phyloP scores from a whole-genome alignment of 176 grass and related monocot genomes.

The Neostapfia colusana region DNA sequence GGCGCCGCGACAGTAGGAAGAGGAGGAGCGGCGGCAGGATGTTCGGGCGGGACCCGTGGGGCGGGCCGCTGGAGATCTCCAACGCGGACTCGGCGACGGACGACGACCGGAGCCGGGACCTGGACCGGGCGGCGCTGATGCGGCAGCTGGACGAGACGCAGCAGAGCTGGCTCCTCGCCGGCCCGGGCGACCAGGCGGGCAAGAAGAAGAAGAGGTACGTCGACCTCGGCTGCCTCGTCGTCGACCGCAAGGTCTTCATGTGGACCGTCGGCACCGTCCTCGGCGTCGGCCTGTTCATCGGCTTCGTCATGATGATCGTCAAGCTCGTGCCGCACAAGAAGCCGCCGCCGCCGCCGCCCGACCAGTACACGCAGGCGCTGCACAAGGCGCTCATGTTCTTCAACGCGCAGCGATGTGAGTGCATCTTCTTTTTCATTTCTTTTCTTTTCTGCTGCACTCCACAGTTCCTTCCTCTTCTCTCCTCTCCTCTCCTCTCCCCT shows the following conservation, averaged over 20 bases:
- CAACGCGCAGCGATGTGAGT: constrained; percentile 93
- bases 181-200: constrained; percentile 56
- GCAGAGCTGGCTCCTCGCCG: constrained; percentile 87
- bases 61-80: constrained; percentile 81
- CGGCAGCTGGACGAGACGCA: constrained; percentile 90
- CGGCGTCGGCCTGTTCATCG: constrained; percentile 72
- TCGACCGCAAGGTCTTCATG: constrained; percentile 88
- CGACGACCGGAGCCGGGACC: constrained; percentile 78
- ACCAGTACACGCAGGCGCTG: constrained; percentile 77
- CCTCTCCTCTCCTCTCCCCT: not conserved
- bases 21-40: constrained; percentile 46
- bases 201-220: constrained; percentile 88
- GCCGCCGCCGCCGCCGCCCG: constrained; percentile 53
- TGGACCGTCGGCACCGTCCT: constrained; percentile 78
- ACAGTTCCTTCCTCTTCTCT: not conserved
- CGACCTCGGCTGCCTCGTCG: constrained; percentile 76
- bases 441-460: too few species aligned
- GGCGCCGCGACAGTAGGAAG: not conserved
- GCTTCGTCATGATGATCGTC: constrained; percentile 83
- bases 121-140: constrained; percentile 76
- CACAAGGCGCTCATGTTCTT: constrained; percentile 99
- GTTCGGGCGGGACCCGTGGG: constrained; percentile 95
- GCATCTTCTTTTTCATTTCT: too few species aligned
- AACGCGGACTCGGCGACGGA: constrained; percentile 89
- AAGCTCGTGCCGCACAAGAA: constrained; percentile 79